Conservation (phyloP, 1,139 yeast genomes). For the Yamadazyma songkhlaensis region DNA sequence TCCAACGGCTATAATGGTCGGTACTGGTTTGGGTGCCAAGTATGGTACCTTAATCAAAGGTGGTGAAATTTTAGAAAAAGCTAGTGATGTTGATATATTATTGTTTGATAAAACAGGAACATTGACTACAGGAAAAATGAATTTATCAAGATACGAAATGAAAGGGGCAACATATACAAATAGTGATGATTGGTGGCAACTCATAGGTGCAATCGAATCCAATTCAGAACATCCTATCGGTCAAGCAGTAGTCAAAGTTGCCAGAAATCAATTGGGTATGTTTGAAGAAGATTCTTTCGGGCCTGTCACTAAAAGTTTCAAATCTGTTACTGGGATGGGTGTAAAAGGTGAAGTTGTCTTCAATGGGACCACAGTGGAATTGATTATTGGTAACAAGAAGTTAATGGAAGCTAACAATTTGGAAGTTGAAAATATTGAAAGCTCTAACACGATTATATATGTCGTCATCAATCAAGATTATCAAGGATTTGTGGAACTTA, state of each 20-base stretch:
- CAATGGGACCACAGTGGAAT: slow-evolving; percentile 20
- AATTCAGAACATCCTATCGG: slow-evolving; percentile 91
- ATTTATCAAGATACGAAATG: slow-evolving; percentile 25
- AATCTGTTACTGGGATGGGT: slow-evolving; percentile 70
- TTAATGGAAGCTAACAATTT: slow-evolving; percentile 31
- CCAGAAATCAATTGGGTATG: slow-evolving; percentile 25
- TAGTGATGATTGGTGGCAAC: slow-evolving; percentile 47
- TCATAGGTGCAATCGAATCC: slow-evolving; percentile 62
- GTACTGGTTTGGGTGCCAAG: slow-evolving; percentile 92
- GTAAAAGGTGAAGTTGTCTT: slow-evolving; percentile 46
- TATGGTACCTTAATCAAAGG: slow-evolving; percentile 92
- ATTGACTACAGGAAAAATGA: slow-evolving; percentile 81
- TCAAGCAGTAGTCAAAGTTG: slow-evolving; percentile 51
- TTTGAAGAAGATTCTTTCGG: slow-evolving; percentile 35
- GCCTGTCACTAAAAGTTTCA: slow-evolving; percentile 37
- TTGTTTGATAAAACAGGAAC: slow-evolving; percentile 97
- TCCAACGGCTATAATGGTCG: slow-evolving; percentile 98
- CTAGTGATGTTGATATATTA: slow-evolving; percentile 62
- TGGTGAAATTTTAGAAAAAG: slow-evolving; percentile 81
- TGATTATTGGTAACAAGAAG: slow-evolving; percentile 58
- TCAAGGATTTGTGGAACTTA: slow-evolving; percentile 63
- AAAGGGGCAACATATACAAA: slow-evolving; percentile 8
- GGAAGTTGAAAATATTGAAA: slow-evolving; percentile 9
- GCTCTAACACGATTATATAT: slow-evolving; percentile 34
- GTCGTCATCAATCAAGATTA: slow-evolving; percentile 53